Percentiles rank a stretch among this genome's conserved stretches.
These are phyloP conservation scores for Pyrenophora seminiperda DNA, from an alignment of 2,329 filamentous ascomycete species.

Conservation along the genomic window DNA sequence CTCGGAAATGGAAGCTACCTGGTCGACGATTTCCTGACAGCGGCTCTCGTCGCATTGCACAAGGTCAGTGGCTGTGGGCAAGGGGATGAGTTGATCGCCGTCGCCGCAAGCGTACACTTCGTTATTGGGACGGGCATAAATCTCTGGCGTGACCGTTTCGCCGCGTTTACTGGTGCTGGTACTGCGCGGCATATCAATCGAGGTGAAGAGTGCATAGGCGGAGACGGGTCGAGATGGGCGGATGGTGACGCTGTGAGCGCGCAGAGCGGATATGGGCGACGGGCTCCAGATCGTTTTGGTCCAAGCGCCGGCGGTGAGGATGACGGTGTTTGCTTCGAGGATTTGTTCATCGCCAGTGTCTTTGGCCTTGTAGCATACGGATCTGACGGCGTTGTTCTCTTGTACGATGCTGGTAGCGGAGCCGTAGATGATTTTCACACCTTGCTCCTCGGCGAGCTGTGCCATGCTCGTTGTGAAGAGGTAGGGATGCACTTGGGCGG, in stretches of 20 bases:
- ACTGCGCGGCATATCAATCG: slow-evolving; percentile 73
- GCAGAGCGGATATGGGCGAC: slow-evolving; percentile 64
- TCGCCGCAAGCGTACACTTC: slow-evolving; percentile 96
- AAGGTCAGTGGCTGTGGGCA: slow-evolving; percentile 75
- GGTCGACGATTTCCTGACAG: slow-evolving; percentile 84
- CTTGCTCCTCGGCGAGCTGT: slow-evolving; percentile 68
- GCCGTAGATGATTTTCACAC: slow-evolving; percentile 66
- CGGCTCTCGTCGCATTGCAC: slow-evolving; percentile 76
- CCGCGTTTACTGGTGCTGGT: slow-evolving; percentile 14
- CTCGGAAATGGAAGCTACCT: slow-evolving; percentile 66
- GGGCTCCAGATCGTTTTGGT: slow-evolving; percentile 58
- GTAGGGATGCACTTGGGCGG: slow-evolving; percentile 91
- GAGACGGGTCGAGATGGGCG: slow-evolving; percentile 64
- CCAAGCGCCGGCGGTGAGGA: slow-evolving; percentile 68
- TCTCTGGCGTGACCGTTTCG: slow-evolving; percentile 78
- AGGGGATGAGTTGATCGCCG: slow-evolving; percentile 73
- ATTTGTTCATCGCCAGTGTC: slow-evolving; percentile 51
- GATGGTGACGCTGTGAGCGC: slow-evolving; percentile 68
- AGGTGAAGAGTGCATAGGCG: slow-evolving; percentile 82
- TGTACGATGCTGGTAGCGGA: slow-evolving; percentile 72
- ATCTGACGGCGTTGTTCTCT: slow-evolving; percentile 60
- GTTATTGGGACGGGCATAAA: slow-evolving; percentile 86
- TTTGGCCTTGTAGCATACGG: slow-evolving; percentile 67
- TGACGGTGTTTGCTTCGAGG: slow-evolving; percentile 61
- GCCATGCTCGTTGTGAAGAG: slow-evolving; percentile 88